Base-by-base conservation (phyloP, 164 flowering plant genomes). In the Liquidambar formosana region DNA sequence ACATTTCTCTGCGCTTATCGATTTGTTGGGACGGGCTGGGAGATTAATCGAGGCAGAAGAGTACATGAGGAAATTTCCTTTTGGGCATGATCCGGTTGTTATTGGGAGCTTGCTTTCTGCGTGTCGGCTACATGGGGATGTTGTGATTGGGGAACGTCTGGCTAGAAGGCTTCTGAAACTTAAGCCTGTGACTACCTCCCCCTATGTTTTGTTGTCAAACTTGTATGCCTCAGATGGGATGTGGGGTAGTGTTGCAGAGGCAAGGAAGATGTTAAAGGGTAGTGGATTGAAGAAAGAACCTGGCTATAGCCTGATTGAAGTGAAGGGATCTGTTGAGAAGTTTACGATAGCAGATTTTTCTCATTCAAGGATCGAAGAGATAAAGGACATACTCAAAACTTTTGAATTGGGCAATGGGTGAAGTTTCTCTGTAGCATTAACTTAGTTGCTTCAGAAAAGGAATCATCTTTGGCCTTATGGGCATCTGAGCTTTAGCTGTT, bases 71-170 rank as follows among this genome's bases (percentile, higher is more conserved):
- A 75, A 63, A 44, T 83, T 43, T 67, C 70, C 77, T 47, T 75
- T 74, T 47, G 80, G 81, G 25, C 64, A 79, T 16, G 87, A 91
- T 77, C 75, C 80, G 11, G 75, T 91, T 59, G 82, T 87, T 51
- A 73, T 84, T 68, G 94, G 93, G 53, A 83, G 90, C 75, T 75
- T 91, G 76, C 89, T 91, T 19, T 86, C 94, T 23, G 87, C 94
- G 5, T 85, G 92, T 71, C 61, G 83, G 61, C 69, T 89, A 72
- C 90, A 81, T 59, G 82, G 86, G 46, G 75, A 85, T 69, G 79
- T 79, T 13, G 74, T 38, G 5, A 75, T 74, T 59, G 94, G 93
- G 27, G 80, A 87, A 74, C 74, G 83, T 33, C 67, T 83, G 54
- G 90, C 83, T 13, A 51, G 51, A 33, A 69, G 63, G 64, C 75